These are phyloP conservation scores for Podospora pseudoanserina DNA, from an alignment of 495 filamentous ascomycete species.

Conservation along the genomic window DNA sequence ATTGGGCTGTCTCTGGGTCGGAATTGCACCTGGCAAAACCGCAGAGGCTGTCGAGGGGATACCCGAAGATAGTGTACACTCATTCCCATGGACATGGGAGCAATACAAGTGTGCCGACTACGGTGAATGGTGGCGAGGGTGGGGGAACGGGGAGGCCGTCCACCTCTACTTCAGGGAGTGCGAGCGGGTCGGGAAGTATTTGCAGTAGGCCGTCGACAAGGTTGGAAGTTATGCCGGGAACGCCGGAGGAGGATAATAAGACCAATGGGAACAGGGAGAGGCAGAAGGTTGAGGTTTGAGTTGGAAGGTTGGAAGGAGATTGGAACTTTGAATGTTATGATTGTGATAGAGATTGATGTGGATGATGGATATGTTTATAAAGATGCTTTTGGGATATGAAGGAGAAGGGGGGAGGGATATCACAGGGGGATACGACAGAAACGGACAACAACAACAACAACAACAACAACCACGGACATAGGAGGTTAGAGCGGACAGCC, in stretches of 20 bases:
- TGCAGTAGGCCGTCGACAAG: neutral
- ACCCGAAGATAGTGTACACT: neutral
- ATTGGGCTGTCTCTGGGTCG: neutral
- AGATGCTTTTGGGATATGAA: neutral
- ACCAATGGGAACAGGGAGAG: neutral
- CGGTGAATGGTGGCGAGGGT: neutral
- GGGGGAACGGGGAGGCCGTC: neutral
- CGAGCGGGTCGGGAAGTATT: neutral
- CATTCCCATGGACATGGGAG: neutral
- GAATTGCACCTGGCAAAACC: neutral
- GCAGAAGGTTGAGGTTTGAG: neutral
- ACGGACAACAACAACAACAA: neutral
- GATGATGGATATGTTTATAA: neutral
- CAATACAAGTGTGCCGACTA: neutral
- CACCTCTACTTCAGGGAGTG: neutral
- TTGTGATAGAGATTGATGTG: neutral
- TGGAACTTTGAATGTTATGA: neutral
- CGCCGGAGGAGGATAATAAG: neutral
- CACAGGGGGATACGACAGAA: neutral
- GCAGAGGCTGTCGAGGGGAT: neutral
- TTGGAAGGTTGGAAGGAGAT: neutral
- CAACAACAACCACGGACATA: neutral
- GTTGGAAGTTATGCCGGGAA: neutral
- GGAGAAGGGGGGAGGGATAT: neutral
- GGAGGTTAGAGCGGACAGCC: neutral